Evolutionary conservation across 352 stramenopile species (phyloP).

Genomic region (Phytopythium boreale): DNA sequence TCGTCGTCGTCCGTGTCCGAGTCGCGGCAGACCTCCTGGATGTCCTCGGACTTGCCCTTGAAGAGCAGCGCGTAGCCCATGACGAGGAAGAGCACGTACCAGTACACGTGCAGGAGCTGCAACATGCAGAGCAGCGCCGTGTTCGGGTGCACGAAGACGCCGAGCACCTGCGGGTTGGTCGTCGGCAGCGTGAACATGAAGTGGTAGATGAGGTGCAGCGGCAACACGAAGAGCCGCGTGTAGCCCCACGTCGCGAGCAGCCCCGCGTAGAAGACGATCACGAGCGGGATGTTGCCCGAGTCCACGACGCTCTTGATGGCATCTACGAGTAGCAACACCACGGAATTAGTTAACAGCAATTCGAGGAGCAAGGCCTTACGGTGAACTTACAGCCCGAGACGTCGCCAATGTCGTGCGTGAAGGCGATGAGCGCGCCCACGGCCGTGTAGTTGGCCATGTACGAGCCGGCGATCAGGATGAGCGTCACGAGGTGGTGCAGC

Average conservation of each 20-base stretch:
- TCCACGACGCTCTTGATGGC: conserved; percentile 40
- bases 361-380: not conserved
- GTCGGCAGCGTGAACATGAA: conserved; percentile 23
- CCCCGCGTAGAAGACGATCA: conserved; percentile 31
- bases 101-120: conserved; percentile 38
- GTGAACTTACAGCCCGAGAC: conserved; percentile 41
- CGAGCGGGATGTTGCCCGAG: conserved; percentile 27
- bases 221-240: conserved; percentile 39
- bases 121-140: conserved; percentile 35
- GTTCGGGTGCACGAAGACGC: conserved; percentile 25
- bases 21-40: conserved; percentile 34
- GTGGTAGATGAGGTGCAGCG: conserved; percentile 39
- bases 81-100: conserved; percentile 38
- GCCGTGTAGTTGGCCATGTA: conserved; percentile 53
- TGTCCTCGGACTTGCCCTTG: conserved; percentile 36
- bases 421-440: conserved; percentile 40
- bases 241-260: conserved; percentile 40
- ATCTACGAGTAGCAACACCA: conserved; percentile 16
- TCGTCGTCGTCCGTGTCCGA: conserved; percentile 10
- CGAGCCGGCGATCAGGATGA: conserved; percentile 51
- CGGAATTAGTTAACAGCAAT: conserved; percentile 5
- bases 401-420: conserved; percentile 53
- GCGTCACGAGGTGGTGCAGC: conserved; percentile 52
- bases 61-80: conserved; percentile 37
- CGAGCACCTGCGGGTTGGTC: conserved; percentile 23